Base-by-base conservation (phyloP, 805 yeast genomes). In the Starmerella powellii region DNA sequence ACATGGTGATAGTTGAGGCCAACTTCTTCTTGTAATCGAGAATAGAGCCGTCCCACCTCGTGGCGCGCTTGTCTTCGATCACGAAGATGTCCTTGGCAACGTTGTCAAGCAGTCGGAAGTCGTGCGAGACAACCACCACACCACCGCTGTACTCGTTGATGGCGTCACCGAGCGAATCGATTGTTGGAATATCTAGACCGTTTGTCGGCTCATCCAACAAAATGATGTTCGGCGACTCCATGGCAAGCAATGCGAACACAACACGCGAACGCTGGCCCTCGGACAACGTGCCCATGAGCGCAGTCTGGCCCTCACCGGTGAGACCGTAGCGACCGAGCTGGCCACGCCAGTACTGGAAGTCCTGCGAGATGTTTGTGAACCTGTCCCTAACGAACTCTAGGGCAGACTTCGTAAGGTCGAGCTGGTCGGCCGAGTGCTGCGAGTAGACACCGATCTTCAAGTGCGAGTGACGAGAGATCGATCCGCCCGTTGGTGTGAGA, bases 221-320 rank as follows among this genome's bases (percentile, higher is more conserved):
- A 57, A 91, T 71, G 64, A 91, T 84, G 68, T 91, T 91, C 59
- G 98, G 98, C 50, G 82, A 70, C 68, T 91, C 96, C 54, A 91
- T 72, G 39, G 98, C 98, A 59, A 91, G 74, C 54, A 91, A 71
- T 10, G 97, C 97, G 61, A 91, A 91, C 44, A 91, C 98, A 54
- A 91, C 98, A 69, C 98, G 80, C 52, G 97, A 88, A 71, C 97
- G 82, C 74, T 91, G 98, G 65, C 98, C 98, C 73, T 91, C 98
- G 16, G 96, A 87, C 52, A 91, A 68, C 15, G 98, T 91, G 55
- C 94, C 97, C 97, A 91, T 91, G 63, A 85, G 87, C 34, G 95
- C 83, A 44, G 97, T 91, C 72, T 91, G 98, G 50, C 88, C 93
- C 69, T 91, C 97, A 69, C 98, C 98, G 50, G 97, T 88, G 59